These are phyloP conservation scores for Cytospora leucostoma DNA, from an alignment of 2,329 filamentous ascomycete genomes.

Conservation along the genomic window DNA sequence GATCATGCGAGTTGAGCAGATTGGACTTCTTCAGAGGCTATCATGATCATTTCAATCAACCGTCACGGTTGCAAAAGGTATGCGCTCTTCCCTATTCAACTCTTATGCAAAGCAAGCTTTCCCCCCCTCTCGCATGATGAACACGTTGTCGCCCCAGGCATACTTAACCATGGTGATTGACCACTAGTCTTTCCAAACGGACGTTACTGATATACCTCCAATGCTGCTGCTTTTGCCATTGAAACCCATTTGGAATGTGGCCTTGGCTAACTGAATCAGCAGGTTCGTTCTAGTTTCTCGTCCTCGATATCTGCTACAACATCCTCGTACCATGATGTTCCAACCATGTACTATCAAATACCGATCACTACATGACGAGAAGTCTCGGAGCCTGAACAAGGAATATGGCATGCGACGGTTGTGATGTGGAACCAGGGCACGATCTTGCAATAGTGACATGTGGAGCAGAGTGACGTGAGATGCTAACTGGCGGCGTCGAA, in stretches of 20 bases:
- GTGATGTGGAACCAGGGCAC: background rate
- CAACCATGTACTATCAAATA: constrained; percentile 49
- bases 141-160: constrained; percentile 61
- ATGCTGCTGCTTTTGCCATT: constrained; percentile 8
- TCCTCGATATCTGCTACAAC: constrained; percentile 3
- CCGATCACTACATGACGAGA: constrained; percentile 39
- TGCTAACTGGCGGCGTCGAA: background rate
- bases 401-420: background rate
- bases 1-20: constrained; percentile 3
- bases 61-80: constrained; percentile 21
- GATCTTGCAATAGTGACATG: constrained; percentile 15
- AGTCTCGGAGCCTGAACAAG: constrained; percentile 30
- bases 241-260: background rate
- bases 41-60: background rate
- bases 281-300: constrained; percentile 27
- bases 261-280: constrained; percentile 30
- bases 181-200: constrained; percentile 52
- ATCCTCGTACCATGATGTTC: constrained; percentile 41
- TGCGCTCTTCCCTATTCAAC: constrained; percentile 22
- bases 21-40: background rate
- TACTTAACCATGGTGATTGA: constrained; percentile 58
- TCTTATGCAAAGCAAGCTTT: background rate
- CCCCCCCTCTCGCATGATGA: constrained; percentile 49
- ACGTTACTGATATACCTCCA: constrained; percentile 44
- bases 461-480: background rate